These are phyloP conservation scores for Fusarium sublunatum DNA, from an alignment of 2,329 filamentous ascomycete species.

Conservation along the genomic window DNA sequence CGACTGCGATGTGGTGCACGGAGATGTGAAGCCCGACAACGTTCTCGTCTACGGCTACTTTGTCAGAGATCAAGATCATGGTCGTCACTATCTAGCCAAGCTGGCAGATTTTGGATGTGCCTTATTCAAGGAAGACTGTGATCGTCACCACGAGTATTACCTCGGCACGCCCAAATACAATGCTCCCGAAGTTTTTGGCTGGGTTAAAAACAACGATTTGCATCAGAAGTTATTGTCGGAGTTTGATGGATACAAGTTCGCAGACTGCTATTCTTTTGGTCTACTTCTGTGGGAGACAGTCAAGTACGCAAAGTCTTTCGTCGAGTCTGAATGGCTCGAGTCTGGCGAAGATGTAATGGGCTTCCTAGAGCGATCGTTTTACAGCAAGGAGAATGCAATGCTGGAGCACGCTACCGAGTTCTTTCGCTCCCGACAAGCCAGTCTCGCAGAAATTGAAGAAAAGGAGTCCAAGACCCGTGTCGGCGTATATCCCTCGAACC, in stretches of 20 bases:
- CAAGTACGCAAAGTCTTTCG: slow-evolving; percentile 6
- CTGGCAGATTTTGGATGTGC: slow-evolving; percentile 14
- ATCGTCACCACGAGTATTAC: not conserved
- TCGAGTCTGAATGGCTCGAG: slow-evolving; percentile 1
- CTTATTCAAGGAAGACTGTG: slow-evolving; percentile 8
- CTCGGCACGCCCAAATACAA: slow-evolving; percentile 17
- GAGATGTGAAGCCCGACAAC: slow-evolving; percentile 19
- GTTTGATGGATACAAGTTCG: not conserved
- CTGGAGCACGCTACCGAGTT: not conserved
- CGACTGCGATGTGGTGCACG: slow-evolving; percentile 19
- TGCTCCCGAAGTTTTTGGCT: slow-evolving; percentile 13
- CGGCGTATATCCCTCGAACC: slow-evolving; percentile 1
- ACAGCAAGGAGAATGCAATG: not conserved
- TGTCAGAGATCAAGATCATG: slow-evolving; percentile 1
- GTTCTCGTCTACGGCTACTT: slow-evolving; percentile 11
- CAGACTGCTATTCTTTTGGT: slow-evolving; percentile 14
- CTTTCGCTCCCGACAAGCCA: not conserved
- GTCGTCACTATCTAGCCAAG: slow-evolving; percentile 13
- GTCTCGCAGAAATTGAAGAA: not conserved
- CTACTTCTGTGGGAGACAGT: slow-evolving; percentile 15
- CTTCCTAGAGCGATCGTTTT: slow-evolving; percentile 1
- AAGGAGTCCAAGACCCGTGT: not conserved
- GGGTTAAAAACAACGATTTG: not conserved
- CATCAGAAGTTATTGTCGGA: not conserved
- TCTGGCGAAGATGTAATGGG: not conserved